Evolutionary conservation across 257 asterid genomes (phyloP).

Genomic region (Nicotiana otophora): DNA sequence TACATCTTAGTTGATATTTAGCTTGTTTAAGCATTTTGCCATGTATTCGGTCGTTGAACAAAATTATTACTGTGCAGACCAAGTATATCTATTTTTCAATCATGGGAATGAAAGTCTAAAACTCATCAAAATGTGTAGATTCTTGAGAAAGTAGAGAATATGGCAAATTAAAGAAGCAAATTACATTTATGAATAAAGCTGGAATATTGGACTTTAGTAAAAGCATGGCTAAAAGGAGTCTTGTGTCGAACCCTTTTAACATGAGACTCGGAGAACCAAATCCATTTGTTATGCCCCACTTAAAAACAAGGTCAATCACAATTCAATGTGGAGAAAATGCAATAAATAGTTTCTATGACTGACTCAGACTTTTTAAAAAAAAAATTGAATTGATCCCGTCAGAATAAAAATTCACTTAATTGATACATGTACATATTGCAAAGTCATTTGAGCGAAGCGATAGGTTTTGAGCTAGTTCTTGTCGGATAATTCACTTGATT

Average conservation of each 20-base stretch:
- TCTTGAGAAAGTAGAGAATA: not conserved
- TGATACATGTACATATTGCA: no score
- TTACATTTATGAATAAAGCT: not conserved
- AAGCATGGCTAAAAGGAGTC: not conserved
- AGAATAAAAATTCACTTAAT: no score
- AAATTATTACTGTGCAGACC: not conserved
- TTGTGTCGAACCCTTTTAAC: not conserved
- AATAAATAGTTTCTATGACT: no score
- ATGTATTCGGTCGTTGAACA: not conserved
- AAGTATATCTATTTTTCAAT: no score
- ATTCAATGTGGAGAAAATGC: not conserved
- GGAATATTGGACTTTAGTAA: not conserved
- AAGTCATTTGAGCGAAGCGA: no score
- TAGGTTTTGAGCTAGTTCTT: no score
- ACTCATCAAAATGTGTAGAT: not conserved
- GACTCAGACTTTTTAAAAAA: no score
- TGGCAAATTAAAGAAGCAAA: not conserved
- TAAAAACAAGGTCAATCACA: not conserved
- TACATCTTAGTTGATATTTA: no score
- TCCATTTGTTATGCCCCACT: not conserved
- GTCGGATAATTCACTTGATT: no score
- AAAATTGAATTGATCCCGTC: no score
- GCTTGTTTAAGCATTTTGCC: not conserved
- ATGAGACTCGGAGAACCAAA: not conserved
- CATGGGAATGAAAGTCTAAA: not conserved